Conservation (phyloP, 2,329 filamentous ascomycete genomes). For the Raffaelea arxii region DNA sequence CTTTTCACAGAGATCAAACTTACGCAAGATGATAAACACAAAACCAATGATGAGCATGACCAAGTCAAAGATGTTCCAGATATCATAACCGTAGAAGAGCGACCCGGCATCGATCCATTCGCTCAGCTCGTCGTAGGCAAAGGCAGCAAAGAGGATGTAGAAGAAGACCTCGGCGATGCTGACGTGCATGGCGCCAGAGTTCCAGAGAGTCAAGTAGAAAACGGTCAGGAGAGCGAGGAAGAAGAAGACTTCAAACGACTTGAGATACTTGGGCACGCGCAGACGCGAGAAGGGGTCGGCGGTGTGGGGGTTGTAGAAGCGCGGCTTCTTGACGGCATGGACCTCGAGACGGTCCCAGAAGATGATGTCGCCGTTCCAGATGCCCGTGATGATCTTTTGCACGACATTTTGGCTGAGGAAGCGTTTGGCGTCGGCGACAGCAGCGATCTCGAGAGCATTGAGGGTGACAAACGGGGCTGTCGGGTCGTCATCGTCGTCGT, state of each 20-base stretch:
- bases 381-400: conserved; percentile 73
- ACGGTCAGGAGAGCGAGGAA: conserved; percentile 66
- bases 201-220: conserved; percentile 79
- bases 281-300: conserved; percentile 65
- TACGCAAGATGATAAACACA: conserved; percentile 43
- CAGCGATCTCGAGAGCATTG: conserved; percentile 80
- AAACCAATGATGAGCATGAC: conserved; percentile 64
- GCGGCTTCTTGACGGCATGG: conserved; percentile 63
- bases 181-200: conserved; percentile 56
- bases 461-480: conserved; percentile 66
- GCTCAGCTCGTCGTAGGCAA: conserved; percentile 78
- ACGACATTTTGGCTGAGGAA: conserved; percentile 74
- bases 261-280: conserved; percentile 76
- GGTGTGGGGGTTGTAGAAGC: conserved; percentile 59
- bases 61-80: conserved; percentile 69
- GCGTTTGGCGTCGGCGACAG: conserved; percentile 71
- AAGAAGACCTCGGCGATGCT: conserved; percentile 62
- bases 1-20: too few relatives aligned
- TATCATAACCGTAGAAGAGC: conserved; percentile 73
- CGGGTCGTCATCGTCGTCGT: conserved; percentile 48
- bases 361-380: conserved; percentile 79
- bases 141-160: conserved; percentile 79
- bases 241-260: conserved; percentile 74
- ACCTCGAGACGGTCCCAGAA: conserved; percentile 77
- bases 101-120: conserved; percentile 81